Conservation (phyloP, 2,329 filamentous ascomycete species). For the Domatiomyces globalis region DNA sequence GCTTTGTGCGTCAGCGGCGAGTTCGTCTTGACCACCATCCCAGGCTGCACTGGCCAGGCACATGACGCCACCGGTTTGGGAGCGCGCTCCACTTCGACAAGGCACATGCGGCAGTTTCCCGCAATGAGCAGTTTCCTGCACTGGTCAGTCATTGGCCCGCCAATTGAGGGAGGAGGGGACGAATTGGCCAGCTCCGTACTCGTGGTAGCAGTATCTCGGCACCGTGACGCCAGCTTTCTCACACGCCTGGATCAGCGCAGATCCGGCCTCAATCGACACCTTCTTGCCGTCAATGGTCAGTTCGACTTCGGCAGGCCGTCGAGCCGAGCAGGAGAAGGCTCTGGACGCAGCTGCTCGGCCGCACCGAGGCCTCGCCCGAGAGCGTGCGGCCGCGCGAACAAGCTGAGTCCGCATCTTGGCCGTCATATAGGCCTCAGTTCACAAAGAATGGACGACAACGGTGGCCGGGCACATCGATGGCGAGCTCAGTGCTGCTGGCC, state of each 20-base stretch:
- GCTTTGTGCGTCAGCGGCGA: conserved; percentile 94
- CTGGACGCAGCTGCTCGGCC: conserved; percentile 43
- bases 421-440: conserved; percentile 17
- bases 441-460: background rate
- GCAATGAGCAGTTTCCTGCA: conserved; percentile 91
- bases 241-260: conserved; percentile 95
- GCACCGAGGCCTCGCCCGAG: conserved; percentile 30
- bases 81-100: conserved; percentile 92
- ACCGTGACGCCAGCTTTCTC: conserved; percentile 89
- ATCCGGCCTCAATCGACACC: conserved; percentile 93
- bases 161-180: background rate
- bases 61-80: conserved; percentile 97
- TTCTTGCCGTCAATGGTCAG: conserved; percentile 98
- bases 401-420: conserved; percentile 50
- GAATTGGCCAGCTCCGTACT: conserved; percentile 43
- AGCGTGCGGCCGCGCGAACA: conserved; percentile 45
- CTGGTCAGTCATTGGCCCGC: background rate
- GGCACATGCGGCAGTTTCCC: conserved; percentile 98
- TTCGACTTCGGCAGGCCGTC: conserved; percentile 81
- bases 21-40: conserved; percentile 98
- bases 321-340: conserved; percentile 66
- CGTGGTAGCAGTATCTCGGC: conserved; percentile 98
- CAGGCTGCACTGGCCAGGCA: conserved; percentile 95
- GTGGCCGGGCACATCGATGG: background rate
- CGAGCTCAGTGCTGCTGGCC: background rate